Evolutionary conservation across 75 land plant species (phyloP).

Genomic region (Pinus albicaulis): DNA sequence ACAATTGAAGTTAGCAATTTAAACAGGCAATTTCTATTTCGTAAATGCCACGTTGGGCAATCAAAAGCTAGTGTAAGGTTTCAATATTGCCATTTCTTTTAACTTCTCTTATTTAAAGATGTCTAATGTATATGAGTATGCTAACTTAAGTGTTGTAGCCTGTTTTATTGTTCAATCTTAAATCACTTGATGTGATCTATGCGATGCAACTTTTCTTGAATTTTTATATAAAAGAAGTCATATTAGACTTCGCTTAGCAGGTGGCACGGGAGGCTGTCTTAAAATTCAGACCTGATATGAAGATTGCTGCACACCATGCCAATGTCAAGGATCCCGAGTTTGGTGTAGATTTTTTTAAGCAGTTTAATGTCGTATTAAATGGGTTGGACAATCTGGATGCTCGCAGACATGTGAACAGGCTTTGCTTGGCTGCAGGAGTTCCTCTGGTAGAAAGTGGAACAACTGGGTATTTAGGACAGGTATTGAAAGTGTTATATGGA

Average conservation of each 20-base stretch:
- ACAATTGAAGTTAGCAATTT: slow-evolving; percentile 99
- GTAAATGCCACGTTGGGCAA: slow-evolving; percentile 89
- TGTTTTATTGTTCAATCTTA: not conserved
- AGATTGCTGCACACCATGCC: slow-evolving; percentile 88
- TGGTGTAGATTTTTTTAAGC: slow-evolving; percentile 89
- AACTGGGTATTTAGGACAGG: slow-evolving; percentile 99
- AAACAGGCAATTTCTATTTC: slow-evolving; percentile 93
- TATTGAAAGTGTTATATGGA: slow-evolving; percentile 12
- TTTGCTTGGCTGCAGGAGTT: slow-evolving; percentile 96
- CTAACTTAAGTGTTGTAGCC: not conserved
- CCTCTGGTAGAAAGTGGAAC: slow-evolving; percentile 99
- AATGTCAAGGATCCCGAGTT: slow-evolving; percentile 92
- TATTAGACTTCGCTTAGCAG: slow-evolving; percentile 26
- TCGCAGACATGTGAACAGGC: slow-evolving; percentile 96
- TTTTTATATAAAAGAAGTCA: not conserved
- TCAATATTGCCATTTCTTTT: not conserved
- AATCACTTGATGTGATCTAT: not conserved
- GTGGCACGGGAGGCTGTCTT: slow-evolving; percentile 97
- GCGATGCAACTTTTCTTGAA: not conserved
- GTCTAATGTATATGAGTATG: not conserved
- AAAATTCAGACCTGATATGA: slow-evolving; percentile 84
- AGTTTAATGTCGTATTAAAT: slow-evolving; percentile 95
- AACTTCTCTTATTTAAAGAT: not conserved
- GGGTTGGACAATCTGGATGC: slow-evolving; percentile 98
- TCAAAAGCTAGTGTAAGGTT: slow-evolving; percentile 88